Conservation (phyloP, 768 basidiomycete genomes). For the Tulasnella calospora region DNA sequence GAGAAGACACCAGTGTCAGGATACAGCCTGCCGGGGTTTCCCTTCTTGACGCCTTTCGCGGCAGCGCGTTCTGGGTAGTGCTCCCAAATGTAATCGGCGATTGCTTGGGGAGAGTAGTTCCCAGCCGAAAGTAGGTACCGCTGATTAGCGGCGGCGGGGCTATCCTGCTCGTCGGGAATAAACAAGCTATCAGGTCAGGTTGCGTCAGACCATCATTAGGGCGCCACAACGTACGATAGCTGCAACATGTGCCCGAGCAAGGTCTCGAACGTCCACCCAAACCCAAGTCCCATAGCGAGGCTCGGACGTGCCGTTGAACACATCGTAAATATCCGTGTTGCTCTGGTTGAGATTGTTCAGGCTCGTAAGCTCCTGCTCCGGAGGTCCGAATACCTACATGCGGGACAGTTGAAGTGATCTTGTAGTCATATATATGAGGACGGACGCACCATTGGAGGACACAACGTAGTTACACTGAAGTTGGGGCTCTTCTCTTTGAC, state of each 20-base stretch:
- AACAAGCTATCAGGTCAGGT: neutral
- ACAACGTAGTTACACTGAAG: slow-evolving; percentile 47
- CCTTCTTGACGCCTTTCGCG: neutral
- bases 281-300: neutral
- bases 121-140: slow-evolving; percentile 24
- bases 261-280: slow-evolving; percentile 36
- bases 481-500: slow-evolving; percentile 42
- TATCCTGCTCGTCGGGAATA: neutral
- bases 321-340: neutral
- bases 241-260: slow-evolving; percentile 32
- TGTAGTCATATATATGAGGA: neutral
- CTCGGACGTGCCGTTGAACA: too few species aligned
- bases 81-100: slow-evolving; percentile 15
- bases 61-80: slow-evolving; percentile 25
- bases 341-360: slow-evolving; percentile 18
- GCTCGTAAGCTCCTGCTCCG: slow-evolving; percentile 20
- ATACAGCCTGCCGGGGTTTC: slow-evolving; percentile 16
- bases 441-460: slow-evolving; percentile 48
- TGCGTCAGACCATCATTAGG: neutral
- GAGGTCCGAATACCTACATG: slow-evolving; percentile 21
- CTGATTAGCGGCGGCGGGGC: slow-evolving; percentile 15
- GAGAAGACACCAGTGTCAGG: slow-evolving; percentile 17
- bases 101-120: slow-evolving; percentile 16
- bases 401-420: too few species aligned
- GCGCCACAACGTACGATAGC: slow-evolving; percentile 27